phyloP scores from a whole-genome alignment of 345 rosid species.

The Leavenworthia alabamica region DNA sequence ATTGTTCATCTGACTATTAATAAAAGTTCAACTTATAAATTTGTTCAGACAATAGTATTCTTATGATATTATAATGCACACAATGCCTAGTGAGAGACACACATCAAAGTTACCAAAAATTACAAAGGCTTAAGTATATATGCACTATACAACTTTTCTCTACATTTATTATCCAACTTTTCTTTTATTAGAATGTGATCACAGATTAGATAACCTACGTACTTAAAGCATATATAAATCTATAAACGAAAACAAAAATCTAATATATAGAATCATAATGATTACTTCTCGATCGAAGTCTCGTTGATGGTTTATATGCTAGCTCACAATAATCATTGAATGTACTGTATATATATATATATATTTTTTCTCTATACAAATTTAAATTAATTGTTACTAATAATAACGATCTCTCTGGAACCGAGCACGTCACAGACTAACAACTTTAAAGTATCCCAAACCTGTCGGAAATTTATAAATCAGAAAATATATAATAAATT shows the following conservation, averaged over 20 bases:
- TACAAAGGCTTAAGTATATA: not conserved
- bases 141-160: not conserved
- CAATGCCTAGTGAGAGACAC: not conserved
- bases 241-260: not conserved
- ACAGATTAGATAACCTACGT: not conserved
- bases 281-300: not conserved
- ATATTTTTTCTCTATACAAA: not conserved
- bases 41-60: too few species aligned
- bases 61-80: not conserved
- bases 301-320: not conserved
- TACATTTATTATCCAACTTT: not conserved
- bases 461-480: not conserved
- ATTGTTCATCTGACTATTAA: not conserved
- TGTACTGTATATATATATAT: too few species aligned
- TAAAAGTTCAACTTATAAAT: not conserved
- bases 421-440: not conserved
- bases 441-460: not conserved
- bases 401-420: not conserved
- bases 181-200: not conserved
- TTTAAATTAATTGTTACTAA: not conserved
- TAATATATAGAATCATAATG: not conserved
- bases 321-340: not conserved
- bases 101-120: not conserved
- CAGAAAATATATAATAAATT: not conserved
- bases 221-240: not conserved